Evolutionary conservation across 129 eudicot species (phyloP), one percentile per base, ranked within the genome.

Genomic region (Centella asiatica): DNA sequence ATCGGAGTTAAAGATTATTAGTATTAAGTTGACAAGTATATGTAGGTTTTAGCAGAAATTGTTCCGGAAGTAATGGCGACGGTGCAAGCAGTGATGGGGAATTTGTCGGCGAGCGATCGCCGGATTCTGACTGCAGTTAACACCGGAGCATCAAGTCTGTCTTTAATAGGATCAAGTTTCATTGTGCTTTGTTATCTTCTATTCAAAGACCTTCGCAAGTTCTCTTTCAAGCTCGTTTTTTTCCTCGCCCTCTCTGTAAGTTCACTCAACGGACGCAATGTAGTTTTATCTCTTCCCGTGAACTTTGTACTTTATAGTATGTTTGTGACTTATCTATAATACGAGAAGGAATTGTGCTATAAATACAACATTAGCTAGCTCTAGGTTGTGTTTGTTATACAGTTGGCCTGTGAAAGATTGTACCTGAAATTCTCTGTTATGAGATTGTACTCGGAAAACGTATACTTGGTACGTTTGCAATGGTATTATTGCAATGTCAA

Each of bases 141-240:
- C 81, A 71, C 73, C 34, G 94, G 87, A 69, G 98, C 95, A 36
- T 84, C 98, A 47, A 90, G 81, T 60, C 75, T 90, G 22, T 90
- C 98, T 18, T 68, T 90, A n/a, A 26, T 87, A 11, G 98, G 95
- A 24, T 90, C 98, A 9, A 85, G 84, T 8, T 92, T 92, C 71
- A 87, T 92, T 3, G 94, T 87, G 53, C 79, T 92, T 13, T 92
- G 98, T 62, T 92, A 92, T 57, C 54, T 92, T 4, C 85, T 84
- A 69, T 84, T 92, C 64, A 92, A 92, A 65, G 98, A 92, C 42
- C 98, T 92, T 44, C 95, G 95, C 74, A 92, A 92, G 72, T 92
- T 92, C 80, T 92, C 95, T 47, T 92, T 92, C 83, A 92, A 92
- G 66, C 98, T 92, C 66, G 95, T 92, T 46, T 92, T 92, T 79